Evolutionary conservation across 805 yeast species (phyloP), one percentile per base, ranked within the genome.

Genomic region (Metschnikowia koreensis): DNA sequence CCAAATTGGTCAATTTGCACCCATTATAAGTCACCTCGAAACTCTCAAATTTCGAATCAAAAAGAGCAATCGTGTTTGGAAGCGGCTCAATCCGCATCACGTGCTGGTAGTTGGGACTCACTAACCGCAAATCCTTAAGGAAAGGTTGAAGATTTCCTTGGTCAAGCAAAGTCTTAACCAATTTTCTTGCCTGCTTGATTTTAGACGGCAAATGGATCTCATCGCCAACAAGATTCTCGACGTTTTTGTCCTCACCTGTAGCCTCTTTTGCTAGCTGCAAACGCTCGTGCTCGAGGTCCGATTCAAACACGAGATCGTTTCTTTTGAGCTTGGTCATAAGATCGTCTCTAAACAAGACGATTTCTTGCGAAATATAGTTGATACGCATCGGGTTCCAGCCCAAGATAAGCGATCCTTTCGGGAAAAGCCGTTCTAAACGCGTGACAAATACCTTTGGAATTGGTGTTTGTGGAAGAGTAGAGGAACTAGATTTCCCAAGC

Each of bases 81-180:
- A 91, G 70, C 1, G 97, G 98, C 42, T 85, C 80, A 47, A 94
- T 66, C 22, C 86, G 76, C 55, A 93, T 71, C 6, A 82, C 71
- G 57, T 84, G 83, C 63, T 89, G 96, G 60, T 80, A 80, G 52
- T 83, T 84, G 74, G 96, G 81, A 17, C 81, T 71, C 1, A 89
- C 74, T 0, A 96, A 87, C 54, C 89, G 79, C 28, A 81, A 69
- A 22, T 74, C 68, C 16, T 74, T 67, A 1, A 83, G 70, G 62
- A 92, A 90, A 11, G 99, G 99, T 33, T 94, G 87, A 43, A 94
- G 66, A 62, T 83, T 87, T 0, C 94, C 94, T 68, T 94, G 99
- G 62, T 89, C 96, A 11, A 94, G 67, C 0, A 94, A 54, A 0
- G 97, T 91, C 56, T 87, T 85, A 15, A 87, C 89, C 2, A 91